phyloP scores from a whole-genome alignment of 2,329 filamentous ascomycete genomes.

The Coniella lustricola region DNA sequence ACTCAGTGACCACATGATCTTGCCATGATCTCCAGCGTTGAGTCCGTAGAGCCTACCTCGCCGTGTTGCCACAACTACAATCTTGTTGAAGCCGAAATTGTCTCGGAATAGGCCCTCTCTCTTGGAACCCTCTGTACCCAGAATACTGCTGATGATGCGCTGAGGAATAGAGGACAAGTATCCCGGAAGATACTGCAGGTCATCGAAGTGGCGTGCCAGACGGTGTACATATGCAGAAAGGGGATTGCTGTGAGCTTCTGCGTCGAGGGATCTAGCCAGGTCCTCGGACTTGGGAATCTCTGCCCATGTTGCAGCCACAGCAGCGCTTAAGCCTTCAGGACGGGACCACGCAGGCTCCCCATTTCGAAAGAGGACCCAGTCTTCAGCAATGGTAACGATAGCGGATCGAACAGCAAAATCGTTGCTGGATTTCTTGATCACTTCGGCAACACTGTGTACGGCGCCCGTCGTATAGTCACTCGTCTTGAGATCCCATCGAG shows the following conservation, averaged over 20 bases:
- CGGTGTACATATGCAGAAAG: constrained; percentile 81
- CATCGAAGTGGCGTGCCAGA: constrained; percentile 70
- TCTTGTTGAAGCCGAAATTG: constrained; percentile 82
- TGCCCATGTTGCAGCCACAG: constrained; percentile 73
- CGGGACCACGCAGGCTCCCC: constrained; percentile 75
- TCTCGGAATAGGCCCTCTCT: constrained; percentile 52
- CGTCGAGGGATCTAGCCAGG: constrained; percentile 72
- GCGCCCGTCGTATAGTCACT: constrained; percentile 36
- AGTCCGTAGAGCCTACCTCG: constrained; percentile 75
- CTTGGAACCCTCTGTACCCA: constrained; percentile 46
- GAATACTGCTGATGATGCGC: constrained; percentile 58
- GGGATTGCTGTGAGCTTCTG: constrained; percentile 78
- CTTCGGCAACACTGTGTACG: constrained; percentile 70
- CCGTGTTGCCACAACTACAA: constrained; percentile 72
- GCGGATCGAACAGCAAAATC: constrained; percentile 75
- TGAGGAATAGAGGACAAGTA: constrained; percentile 65
- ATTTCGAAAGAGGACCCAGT: constrained; percentile 81
- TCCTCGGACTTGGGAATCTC: constrained; percentile 67
- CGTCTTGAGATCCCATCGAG: constrained; percentile 59
- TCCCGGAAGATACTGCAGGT: constrained; percentile 68
- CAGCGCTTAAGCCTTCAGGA: constrained; percentile 72
- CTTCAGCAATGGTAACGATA: constrained; percentile 56
- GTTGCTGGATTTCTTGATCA: constrained; percentile 61
- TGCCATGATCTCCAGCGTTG: constrained; percentile 67
- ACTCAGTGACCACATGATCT: constrained; percentile 67